phyloP scores from a whole-genome alignment of 345 rosid species.

The Rhizophora apiculata region DNA sequence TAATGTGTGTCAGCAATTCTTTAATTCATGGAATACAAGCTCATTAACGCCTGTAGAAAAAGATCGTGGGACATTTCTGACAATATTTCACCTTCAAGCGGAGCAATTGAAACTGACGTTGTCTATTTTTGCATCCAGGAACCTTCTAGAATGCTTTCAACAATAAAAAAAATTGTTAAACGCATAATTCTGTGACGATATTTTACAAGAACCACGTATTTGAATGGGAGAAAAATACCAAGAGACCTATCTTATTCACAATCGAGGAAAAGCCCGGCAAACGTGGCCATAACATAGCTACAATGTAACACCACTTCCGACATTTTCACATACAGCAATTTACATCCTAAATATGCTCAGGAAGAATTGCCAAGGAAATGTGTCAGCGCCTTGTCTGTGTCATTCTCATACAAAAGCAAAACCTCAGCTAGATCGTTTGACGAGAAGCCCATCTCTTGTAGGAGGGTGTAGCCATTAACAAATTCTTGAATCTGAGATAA shows the following conservation, averaged over 20 bases:
- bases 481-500: slow-evolving; percentile 61
- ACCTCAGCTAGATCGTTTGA: slow-evolving; percentile 60
- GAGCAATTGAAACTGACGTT: too few species aligned
- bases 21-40: slow-evolving; percentile 1
- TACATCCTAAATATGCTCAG: background rate
- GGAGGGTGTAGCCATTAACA: slow-evolving; percentile 46
- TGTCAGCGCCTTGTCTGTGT: slow-evolving; percentile 72
- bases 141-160: too few species aligned
- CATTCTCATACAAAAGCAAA: slow-evolving; percentile 60
- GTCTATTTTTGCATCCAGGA: too few species aligned
- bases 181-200: too few species aligned
- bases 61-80: too few species aligned
- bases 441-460: slow-evolving; percentile 85
- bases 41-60: too few species aligned
- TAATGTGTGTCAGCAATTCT: background rate
- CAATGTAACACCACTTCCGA: background rate
- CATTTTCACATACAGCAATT: background rate
- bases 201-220: too few species aligned
- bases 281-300: background rate
- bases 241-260: background rate
- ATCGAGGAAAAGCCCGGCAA: background rate
- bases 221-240: too few species aligned
- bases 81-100: too few species aligned
- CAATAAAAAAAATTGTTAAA: too few species aligned
- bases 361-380: slow-evolving; percentile 28